phyloP scores from a whole-genome alignment of 2,329 filamentous ascomycete species.

The Bipolaris oryzae region DNA sequence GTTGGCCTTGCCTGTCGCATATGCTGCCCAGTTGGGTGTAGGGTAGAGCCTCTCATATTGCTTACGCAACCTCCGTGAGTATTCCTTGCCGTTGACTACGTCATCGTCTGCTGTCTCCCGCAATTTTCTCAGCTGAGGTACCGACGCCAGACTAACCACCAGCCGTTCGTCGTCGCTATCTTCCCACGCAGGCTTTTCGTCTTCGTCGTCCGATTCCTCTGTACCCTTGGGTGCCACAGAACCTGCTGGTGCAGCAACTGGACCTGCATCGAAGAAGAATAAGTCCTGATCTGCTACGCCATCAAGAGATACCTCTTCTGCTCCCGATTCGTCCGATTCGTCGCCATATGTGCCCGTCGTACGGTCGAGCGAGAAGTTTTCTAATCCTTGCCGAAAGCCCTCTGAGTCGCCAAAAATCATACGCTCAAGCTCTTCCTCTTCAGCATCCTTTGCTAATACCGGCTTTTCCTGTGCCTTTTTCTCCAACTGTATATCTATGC shows the following conservation, averaged over 20 bases:
- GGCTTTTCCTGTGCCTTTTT: slow-evolving; percentile 31
- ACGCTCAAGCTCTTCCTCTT: slow-evolving; percentile 84
- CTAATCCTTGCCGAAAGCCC: slow-evolving; percentile 79
- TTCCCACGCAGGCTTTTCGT: slow-evolving; percentile 73
- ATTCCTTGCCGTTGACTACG: slow-evolving; percentile 83
- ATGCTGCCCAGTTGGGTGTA: slow-evolving; percentile 65
- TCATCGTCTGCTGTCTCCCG: slow-evolving; percentile 83
- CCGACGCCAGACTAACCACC: slow-evolving; percentile 78
- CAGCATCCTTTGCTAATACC: slow-evolving; percentile 71
- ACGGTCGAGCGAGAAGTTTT: slow-evolving; percentile 58
- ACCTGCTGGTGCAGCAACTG: slow-evolving; percentile 51
- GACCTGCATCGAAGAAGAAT: slow-evolving; percentile 79
- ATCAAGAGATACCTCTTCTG: slow-evolving; percentile 58
- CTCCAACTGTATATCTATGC: slow-evolving; percentile 28
- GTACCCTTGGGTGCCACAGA: slow-evolving; percentile 50
- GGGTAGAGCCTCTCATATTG: slow-evolving; percentile 73
- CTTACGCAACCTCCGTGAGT: slow-evolving; percentile 76
- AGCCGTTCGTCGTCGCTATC: slow-evolving; percentile 95
- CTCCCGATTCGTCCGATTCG: slow-evolving; percentile 54
- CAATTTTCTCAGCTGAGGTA: slow-evolving; percentile 79
- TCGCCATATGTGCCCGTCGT: slow-evolving; percentile 40
- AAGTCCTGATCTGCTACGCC: slow-evolving; percentile 79
- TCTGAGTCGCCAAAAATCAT: slow-evolving; percentile 85
- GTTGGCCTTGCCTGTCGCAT: slow-evolving; percentile 50
- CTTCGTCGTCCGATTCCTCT: slow-evolving; percentile 47